phyloP scores from a whole-genome alignment of 108 stramenopile genomes.

The Bacterosira constricta region DNA sequence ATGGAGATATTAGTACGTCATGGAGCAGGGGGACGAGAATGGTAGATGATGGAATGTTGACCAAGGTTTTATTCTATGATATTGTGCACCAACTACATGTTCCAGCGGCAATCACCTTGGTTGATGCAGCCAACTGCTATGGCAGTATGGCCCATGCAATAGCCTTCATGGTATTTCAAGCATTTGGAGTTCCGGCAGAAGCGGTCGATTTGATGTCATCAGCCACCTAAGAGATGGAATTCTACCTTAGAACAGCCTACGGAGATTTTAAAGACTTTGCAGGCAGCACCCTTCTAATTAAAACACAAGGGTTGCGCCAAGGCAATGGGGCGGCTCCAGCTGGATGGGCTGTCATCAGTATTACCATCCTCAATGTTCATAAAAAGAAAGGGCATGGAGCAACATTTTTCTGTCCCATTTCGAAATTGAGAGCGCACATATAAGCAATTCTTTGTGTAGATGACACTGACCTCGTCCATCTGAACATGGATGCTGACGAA shows the following conservation, averaged over 20 bases:
- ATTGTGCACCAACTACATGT: not conserved
- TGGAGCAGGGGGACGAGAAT: too few species aligned
- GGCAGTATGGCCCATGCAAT: too few species aligned
- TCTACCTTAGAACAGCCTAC: too few species aligned
- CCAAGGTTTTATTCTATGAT: not conserved
- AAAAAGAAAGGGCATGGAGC: not conserved
- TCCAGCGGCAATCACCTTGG: conserved; percentile 7
- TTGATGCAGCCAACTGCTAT: conserved; percentile 8
- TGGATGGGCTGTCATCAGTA: conserved; percentile 20
- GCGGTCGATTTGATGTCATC: not conserved
- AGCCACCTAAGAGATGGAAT: not conserved
- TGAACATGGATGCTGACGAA: conserved; percentile 7
- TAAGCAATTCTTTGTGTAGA: conserved; percentile 13
- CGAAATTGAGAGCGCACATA: not conserved
- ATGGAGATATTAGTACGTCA: too few species aligned
- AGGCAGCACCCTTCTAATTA: too few species aligned
- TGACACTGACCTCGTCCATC: conserved; percentile 16
- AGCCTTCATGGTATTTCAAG: too few species aligned
- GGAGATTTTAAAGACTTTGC: too few species aligned
- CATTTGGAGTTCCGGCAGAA: not conserved
- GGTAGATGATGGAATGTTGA: conserved; percentile 1
- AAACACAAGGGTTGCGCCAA: conserved; percentile 9
- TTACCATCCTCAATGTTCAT: not conserved
- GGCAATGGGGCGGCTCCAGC: conserved; percentile 19
- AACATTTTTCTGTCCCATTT: not conserved